Evolutionary conservation across 2,329 filamentous ascomycete species (phyloP), one percentile per base, ranked within the genome.

Genomic region (Aspergillus sp.): DNA sequence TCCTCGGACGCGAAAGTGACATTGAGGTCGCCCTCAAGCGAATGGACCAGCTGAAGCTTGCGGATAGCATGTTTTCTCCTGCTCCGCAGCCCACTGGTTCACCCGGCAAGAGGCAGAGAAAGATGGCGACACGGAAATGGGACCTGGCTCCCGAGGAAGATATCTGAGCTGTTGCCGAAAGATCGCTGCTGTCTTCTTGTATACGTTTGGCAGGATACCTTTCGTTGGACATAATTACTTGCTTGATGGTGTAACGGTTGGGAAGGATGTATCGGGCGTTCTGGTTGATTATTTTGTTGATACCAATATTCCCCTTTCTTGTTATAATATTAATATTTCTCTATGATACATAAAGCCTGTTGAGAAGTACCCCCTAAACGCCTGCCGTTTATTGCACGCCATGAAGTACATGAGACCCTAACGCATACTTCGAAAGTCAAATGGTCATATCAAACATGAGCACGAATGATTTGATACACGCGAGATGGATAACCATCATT

Each of bases 111-210:
- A 78, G 77, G 55, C 70, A 69, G 32, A 74, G 77, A 51, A 81
- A 79, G 63, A 71, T 82, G 69, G 79, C 78, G 7, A 76, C 80
- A 2, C 69, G 80, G 54, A 81, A 81, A 65, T 80, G 78, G 73
- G 80, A 82, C 67, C 63, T 82, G 55, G 80, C 73, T 4, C 77
- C 78, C 1, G 78, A 80, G 60, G 74, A 76, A 49, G 73, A 78
- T 52, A 67, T 74, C 25, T 72, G 63, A 50, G 15, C 17, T 15
- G n/a, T 30, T 28, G 2, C 23, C 12, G 32, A 36, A 36, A 17
- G 23, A 8, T 3, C 21, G 21, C 21, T 6, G 10, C 13, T 15
- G 8, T 49, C 21, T 43, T 2, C 15, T 39, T 55, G 38, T 45
- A 10, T 25, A n/a, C 12, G 32, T 28, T n/a, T 41, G 17, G 13